Evolutionary conservation across 331 rosid species (phyloP), one percentile per base, ranked within the genome.

Genomic region (Prunus yedoensis): DNA sequence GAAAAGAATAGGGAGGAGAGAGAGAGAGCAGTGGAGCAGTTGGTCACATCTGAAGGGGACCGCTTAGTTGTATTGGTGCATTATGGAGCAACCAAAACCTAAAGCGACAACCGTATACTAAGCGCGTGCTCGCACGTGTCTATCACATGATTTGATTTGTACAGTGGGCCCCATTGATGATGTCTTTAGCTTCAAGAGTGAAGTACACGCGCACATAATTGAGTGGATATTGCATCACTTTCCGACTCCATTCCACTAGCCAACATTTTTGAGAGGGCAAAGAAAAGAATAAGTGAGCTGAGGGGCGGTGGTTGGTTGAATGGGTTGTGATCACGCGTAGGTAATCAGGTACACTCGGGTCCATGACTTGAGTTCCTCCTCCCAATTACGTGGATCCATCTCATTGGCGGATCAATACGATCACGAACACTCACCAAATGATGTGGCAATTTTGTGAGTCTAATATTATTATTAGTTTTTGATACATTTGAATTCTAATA

Each of bases 1-100:
- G 38, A 32, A 32, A 32, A 32, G 61, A 73, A 23, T 12, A 25
- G 54, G 17, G 20, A 66, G 67, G 80, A 51, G 38, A 63, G 54
- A 4, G 82, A 82, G 87, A 83, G 65, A 7, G 83, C 86, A 70
- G 82, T 75, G 90, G 79, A 79, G 88, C 78, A 78, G 88, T 89
- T 83, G 90, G 86, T 86, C 89, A 84, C 85, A 77, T 85, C 83
- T 53, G 11, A 64, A 74, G 83, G 89, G 82, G 85, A 79, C 90
- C 86, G 59, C 78, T 77, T 53, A 51, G 79, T 41, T 53, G 47
- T 61, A 65, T 76, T 46, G 1, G 57, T 67, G 45, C 25, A 43
- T 57, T 23, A 25, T 46, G 16, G 57, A 20, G 76, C 56, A 43
- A 58, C 21, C 4, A 10, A 5, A 57, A 10, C 35, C 11, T n/a